Evolutionary conservation across 257 asterid genomes (phyloP).

Genomic region (Ajuga chamaepitys): DNA sequence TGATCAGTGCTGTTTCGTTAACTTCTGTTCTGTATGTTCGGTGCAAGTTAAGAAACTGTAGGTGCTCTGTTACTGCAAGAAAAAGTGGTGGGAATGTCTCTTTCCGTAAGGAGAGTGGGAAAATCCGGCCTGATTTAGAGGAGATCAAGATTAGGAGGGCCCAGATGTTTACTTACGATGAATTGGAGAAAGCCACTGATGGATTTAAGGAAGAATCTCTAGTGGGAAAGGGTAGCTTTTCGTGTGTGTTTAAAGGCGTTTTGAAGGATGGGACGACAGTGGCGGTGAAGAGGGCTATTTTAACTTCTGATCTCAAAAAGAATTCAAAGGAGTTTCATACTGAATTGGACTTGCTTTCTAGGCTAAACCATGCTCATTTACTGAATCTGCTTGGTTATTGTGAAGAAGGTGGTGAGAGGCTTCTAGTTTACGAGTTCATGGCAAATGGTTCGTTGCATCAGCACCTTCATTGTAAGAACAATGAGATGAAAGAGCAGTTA

Average conservation of each 20-base stretch:
- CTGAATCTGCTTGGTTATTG: conserved; percentile 82
- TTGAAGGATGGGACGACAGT: conserved; percentile 68
- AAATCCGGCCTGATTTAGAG: conserved; percentile 51
- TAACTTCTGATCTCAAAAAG: conserved; percentile 70
- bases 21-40: conserved; percentile 55
- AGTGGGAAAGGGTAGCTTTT: conserved; percentile 87
- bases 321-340: conserved; percentile 78
- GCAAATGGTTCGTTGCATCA: conserved; percentile 87
- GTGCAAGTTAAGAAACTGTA: conserved; percentile 65
- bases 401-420: conserved; percentile 81
- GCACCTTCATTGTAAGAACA: conserved; percentile 59
- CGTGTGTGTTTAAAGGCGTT: conserved; percentile 80
- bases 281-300: conserved; percentile 75
- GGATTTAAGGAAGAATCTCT: conserved; percentile 72
- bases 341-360: conserved; percentile 76
- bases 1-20: conserved; percentile 50
- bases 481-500: conserved; percentile 40
- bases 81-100: conserved; percentile 26
- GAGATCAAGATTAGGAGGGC: conserved; percentile 76
- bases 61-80: conserved; percentile 42
- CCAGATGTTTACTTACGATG: conserved; percentile 63
- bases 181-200: conserved; percentile 62
- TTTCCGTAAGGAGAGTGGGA: conserved; percentile 43
- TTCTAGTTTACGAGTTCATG: conserved; percentile 88
- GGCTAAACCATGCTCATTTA: conserved; percentile 81